These are phyloP conservation scores for Boeremia exigua DNA, from an alignment of 2,329 filamentous ascomycete species.

Conservation along the genomic window DNA sequence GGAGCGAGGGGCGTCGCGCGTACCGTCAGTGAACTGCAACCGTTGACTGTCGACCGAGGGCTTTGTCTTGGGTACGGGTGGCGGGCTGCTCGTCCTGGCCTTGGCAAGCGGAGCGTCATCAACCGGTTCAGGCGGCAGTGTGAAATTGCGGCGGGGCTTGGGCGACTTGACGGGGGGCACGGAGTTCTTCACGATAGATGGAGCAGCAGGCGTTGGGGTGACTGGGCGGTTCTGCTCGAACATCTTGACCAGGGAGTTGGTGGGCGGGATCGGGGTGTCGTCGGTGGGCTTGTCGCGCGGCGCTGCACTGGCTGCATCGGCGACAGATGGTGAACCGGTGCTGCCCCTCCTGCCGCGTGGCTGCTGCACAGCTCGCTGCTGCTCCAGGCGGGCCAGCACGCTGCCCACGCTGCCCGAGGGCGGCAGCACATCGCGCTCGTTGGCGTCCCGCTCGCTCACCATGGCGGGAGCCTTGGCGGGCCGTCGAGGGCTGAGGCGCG, in stretches of 20 bases:
- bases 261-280: conserved; percentile 65
- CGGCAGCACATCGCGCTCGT: conserved; percentile 40
- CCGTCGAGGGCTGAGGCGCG: conserved; percentile 60
- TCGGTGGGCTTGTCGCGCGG: conserved; percentile 53
- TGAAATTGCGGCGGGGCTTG: conserved; percentile 48
- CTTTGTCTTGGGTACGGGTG: conserved; percentile 37
- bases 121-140: conserved; percentile 36
- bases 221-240: conserved; percentile 63
- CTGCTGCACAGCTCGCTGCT: conserved; percentile 22
- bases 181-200: conserved; percentile 31
- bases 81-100: conserved; percentile 31
- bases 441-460: conserved; percentile 30
- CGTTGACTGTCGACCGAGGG: conserved; percentile 28
- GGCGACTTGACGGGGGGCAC: conserved; percentile 49
- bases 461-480: conserved; percentile 21
- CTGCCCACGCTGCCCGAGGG: conserved; percentile 43
- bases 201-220: conserved; percentile 24
- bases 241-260: conserved; percentile 69
- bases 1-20: conserved; percentile 15
- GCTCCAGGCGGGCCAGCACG: conserved; percentile 40
- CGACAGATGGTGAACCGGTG: conserved; percentile 20
- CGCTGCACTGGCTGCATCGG: conserved; percentile 21
- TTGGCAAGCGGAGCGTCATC: conserved; percentile 26
- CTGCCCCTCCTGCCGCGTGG: conserved; percentile 25
- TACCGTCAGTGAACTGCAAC: conserved; percentile 23